phyloP scores from a whole-genome alignment of 2,329 filamentous ascomycete species.

The Hawksworthiomyces lignivorus region DNA sequence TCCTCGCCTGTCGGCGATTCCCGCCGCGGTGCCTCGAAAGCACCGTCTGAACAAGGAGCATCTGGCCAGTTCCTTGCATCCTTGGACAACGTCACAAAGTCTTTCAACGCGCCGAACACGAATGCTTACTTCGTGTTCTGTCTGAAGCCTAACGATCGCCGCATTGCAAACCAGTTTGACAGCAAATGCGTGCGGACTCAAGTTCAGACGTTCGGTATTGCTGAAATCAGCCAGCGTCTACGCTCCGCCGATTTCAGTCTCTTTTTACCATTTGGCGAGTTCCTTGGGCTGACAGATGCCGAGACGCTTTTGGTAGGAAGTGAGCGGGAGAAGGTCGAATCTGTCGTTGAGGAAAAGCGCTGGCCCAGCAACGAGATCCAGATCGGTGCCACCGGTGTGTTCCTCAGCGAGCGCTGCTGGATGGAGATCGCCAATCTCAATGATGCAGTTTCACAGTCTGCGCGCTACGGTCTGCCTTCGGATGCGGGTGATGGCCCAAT shows the following conservation, averaged over 20 bases:
- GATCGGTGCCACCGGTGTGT: conserved; percentile 86
- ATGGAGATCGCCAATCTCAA: conserved; percentile 74
- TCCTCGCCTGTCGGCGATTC: conserved; percentile 26
- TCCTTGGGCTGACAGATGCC: conserved; percentile 77
- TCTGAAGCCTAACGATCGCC: conserved; percentile 90
- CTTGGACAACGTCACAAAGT: conserved; percentile 84
- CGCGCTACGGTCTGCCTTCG: conserved; percentile 46
- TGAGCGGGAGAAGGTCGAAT: conserved; percentile 84
- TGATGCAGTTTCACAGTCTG: conserved; percentile 50
- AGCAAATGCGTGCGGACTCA: conserved; percentile 96
- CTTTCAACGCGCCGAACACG: conserved; percentile 70
- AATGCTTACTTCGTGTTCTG: conserved; percentile 98
- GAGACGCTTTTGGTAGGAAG: conserved; percentile 84
- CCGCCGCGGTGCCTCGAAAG: conserved; percentile 15
- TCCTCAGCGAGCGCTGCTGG: conserved; percentile 94
- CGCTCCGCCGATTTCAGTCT: conserved; percentile 91
- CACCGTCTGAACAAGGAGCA: conserved; percentile 65
- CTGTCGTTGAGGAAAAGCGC: conserved; percentile 82
- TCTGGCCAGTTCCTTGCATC: conserved; percentile 87
- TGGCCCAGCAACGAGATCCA: conserved; percentile 91
- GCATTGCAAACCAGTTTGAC: conserved; percentile 97
- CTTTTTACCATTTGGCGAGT: conserved; percentile 93
- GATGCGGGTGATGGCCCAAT: conserved; percentile 58
- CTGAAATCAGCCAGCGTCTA: conserved; percentile 89
- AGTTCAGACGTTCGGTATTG: conserved; percentile 90